Evolutionary conservation across 768 basidiomycete species (phyloP).

Genomic region (Lactifluus piperatus): DNA sequence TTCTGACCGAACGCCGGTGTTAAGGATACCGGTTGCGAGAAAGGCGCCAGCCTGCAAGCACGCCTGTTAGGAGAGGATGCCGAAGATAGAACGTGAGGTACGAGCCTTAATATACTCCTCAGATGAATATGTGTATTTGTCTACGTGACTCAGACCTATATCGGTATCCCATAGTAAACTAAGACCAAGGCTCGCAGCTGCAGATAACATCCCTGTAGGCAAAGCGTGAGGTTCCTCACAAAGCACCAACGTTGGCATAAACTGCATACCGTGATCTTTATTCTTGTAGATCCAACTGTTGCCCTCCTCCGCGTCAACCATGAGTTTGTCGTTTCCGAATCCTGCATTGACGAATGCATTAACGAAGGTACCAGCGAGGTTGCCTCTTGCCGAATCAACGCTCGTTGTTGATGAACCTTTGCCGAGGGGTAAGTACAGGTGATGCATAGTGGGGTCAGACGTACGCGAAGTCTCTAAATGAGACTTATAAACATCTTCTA

Average conservation of each 20-base stretch:
- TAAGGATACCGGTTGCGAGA: slow-evolving; percentile 89
- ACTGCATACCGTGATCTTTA: slow-evolving; percentile 80
- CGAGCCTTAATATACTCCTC: slow-evolving; percentile 91
- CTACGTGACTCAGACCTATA: slow-evolving; percentile 85
- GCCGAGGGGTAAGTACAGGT: background rate
- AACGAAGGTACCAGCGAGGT: slow-evolving; percentile 94
- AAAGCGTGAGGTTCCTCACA: background rate
- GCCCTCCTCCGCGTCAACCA: slow-evolving; percentile 94
- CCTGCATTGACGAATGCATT: slow-evolving; percentile 99
- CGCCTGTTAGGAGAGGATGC: background rate
- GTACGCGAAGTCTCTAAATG: slow-evolving; percentile 86
- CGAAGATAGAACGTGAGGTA: background rate
- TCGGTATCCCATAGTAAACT: slow-evolving; percentile 96
- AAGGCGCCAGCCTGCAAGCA: slow-evolving; percentile 71
- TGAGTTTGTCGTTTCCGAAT: slow-evolving; percentile 96
- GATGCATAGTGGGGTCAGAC: slow-evolving; percentile 21
- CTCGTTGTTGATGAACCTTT: slow-evolving; percentile 61
- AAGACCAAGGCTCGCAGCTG: slow-evolving; percentile 88
- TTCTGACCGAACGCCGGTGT: slow-evolving; percentile 83
- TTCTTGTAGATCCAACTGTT: slow-evolving; percentile 99
- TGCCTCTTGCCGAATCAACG: slow-evolving; percentile 89
- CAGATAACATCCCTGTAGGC: slow-evolving; percentile 84
- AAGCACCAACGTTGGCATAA: background rate
- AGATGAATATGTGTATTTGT: slow-evolving; percentile 93
- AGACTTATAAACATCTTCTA: slow-evolving; percentile 96